These are phyloP conservation scores for Populus hybrid DNA, from an alignment of 441 rosid species.

Conservation along the genomic window DNA sequence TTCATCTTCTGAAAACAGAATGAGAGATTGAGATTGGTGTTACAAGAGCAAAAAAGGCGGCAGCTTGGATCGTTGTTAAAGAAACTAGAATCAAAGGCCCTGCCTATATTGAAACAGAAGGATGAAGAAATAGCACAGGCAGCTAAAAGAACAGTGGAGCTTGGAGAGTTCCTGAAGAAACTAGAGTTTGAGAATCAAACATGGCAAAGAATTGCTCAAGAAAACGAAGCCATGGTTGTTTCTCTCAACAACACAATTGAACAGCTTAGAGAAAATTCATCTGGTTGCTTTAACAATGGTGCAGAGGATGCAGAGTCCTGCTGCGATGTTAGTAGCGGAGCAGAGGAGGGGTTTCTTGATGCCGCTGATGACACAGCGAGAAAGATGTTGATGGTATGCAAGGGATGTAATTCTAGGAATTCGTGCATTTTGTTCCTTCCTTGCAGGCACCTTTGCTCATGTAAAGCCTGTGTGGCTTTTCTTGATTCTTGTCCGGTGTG, in stretches of 20 bases:
- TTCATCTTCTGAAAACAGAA: slow-evolving; percentile 34
- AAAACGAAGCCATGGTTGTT: slow-evolving; percentile 53
- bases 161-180: slow-evolving; percentile 43
- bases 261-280: slow-evolving; percentile 41
- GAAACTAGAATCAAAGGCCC: slow-evolving; percentile 43
- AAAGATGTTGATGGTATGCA: slow-evolving; percentile 29
- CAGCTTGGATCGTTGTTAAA: slow-evolving; percentile 37
- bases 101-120: slow-evolving; percentile 43
- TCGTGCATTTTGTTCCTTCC: slow-evolving; percentile 74
- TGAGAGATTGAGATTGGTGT: slow-evolving; percentile 48
- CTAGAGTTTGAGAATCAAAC: slow-evolving; percentile 62
- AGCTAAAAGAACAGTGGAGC: slow-evolving; percentile 45
- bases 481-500: slow-evolving; percentile 72
- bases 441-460: slow-evolving; percentile 84
- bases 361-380: neutral
- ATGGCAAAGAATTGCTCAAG: slow-evolving; percentile 68
- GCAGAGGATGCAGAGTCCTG: slow-evolving; percentile 51
- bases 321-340: slow-evolving; percentile 21
- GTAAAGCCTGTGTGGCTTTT: slow-evolving; percentile 50
- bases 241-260: slow-evolving; percentile 52
- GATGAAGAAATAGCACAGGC: slow-evolving; percentile 64
- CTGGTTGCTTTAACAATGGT: slow-evolving; percentile 23
- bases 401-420: slow-evolving; percentile 32
- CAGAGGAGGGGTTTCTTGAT: slow-evolving; percentile 12
- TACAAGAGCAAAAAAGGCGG: slow-evolving; percentile 63